These are phyloP conservation scores for Gigaspora rosea DNA, from an alignment of 192 early-diverging fungal genomes.

Conservation along the genomic window DNA sequence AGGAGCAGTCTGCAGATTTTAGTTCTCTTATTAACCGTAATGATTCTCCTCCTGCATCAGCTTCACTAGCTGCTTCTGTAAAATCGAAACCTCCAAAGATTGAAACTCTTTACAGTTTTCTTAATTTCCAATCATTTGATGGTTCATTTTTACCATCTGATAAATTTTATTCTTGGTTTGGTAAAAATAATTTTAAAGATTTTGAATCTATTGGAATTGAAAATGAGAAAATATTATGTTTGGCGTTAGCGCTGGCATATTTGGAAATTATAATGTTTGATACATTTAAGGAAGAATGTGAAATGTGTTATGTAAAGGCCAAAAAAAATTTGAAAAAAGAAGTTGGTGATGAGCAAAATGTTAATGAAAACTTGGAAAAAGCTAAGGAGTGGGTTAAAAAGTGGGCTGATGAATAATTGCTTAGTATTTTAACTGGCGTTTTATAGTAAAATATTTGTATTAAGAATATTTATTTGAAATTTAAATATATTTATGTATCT, in stretches of 20 bases:
- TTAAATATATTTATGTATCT: too few species aligned
- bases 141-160: constrained; percentile 1
- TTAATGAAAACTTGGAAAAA: background rate
- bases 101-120: too few species aligned
- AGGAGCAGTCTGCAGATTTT: background rate
- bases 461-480: too few species aligned
- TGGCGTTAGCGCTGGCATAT: background rate
- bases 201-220: background rate
- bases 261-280: constrained; percentile 9
- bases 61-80: too few species aligned
- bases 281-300: constrained; percentile 18
- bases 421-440: too few species aligned
- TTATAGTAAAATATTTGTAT: too few species aligned
- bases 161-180: constrained; percentile 13
- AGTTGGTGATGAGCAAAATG: background rate
- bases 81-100: too few species aligned
- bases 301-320: constrained; percentile 25
- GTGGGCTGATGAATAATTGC: background rate
- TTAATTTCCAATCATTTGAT: constrained; percentile 27
- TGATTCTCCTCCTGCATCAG: background rate
- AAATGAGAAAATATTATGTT: background rate
- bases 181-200: background rate
- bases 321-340: constrained; percentile 21
- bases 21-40: background rate
- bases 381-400: too few species aligned